phyloP scores from a whole-genome alignment of 345 rosid genomes.

The Diplotaxis tenuifolia region DNA sequence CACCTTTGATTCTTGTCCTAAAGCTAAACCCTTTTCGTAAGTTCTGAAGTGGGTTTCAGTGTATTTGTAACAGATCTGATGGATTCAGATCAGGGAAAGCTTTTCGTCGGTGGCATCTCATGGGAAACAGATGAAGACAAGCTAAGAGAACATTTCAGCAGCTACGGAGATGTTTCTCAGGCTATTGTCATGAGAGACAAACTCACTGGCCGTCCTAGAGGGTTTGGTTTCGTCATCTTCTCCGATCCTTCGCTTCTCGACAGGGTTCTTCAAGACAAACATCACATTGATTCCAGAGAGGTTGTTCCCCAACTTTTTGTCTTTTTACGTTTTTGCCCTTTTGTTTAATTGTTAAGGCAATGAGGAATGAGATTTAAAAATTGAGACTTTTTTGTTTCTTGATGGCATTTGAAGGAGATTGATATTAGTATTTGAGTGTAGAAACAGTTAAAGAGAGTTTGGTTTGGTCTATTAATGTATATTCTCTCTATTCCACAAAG shows the following conservation, averaged over 20 bases:
- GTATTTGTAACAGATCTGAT: constrained; percentile 27
- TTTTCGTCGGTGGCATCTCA: constrained; percentile 83
- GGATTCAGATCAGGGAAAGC: constrained; percentile 84
- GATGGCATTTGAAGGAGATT: too few relatives aligned
- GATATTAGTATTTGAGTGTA: neutral
- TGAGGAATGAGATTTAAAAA: neutral
- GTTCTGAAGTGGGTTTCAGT: neutral
- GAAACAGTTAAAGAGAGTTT: neutral
- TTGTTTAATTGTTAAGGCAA: neutral
- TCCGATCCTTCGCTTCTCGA: constrained; percentile 67
- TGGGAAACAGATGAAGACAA: constrained; percentile 84
- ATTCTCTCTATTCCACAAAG: too few relatives aligned
- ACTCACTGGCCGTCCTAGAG: constrained; percentile 66
- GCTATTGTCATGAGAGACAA: constrained; percentile 70
- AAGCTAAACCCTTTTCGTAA: constrained; percentile 3
- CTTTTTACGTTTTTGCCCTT: neutral
- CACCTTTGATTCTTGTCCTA: constrained; percentile 1
- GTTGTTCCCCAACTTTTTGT: constrained; percentile 33
- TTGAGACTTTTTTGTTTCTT: too few relatives aligned
- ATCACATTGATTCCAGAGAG: constrained; percentile 67
- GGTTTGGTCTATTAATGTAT: neutral
- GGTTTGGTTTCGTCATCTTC: constrained; percentile 79
- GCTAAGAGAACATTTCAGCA: constrained; percentile 60
- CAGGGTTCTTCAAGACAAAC: constrained; percentile 59
- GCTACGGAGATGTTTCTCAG: constrained; percentile 65